Conservation (phyloP, 176 grass and related monocot species). For the Thinopyrum elongatum region DNA sequence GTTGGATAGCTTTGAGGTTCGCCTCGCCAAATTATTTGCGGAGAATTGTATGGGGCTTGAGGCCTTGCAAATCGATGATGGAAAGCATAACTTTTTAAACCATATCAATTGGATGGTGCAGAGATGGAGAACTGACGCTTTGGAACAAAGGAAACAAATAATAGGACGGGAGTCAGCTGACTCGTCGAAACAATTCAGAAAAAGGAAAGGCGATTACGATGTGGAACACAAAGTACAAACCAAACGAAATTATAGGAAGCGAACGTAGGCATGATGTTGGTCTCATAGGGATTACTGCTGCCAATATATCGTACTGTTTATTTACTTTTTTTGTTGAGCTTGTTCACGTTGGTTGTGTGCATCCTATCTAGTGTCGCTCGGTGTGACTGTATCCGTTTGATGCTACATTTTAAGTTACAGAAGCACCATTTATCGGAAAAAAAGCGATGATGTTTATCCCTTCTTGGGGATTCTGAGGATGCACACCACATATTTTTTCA, state of each 20-base stretch:
- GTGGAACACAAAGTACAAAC: neutral
- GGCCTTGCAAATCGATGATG: neutral
- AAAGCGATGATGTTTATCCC: too few species aligned
- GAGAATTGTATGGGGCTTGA: neutral
- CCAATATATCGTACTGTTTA: too few species aligned
- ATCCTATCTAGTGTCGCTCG: too few species aligned
- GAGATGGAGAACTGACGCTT: neutral
- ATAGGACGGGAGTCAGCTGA: neutral
- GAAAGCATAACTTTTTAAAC: neutral
- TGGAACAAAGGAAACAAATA: neutral
- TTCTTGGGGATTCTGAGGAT: too few species aligned
- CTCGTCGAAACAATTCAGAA: neutral
- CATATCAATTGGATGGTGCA: neutral
- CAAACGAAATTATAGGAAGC: neutral
- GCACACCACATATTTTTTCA: too few species aligned
- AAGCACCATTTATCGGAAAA: too few species aligned
- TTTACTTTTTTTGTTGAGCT: too few species aligned
- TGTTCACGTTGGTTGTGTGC: too few species aligned
- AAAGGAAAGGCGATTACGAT: neutral
- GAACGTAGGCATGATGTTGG: too few species aligned
- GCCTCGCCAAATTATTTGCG: neutral
- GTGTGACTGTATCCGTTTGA: too few species aligned
- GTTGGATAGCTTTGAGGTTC: neutral
- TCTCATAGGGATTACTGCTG: too few species aligned
- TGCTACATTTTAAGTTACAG: too few species aligned